Conservation (phyloP, 2,329 filamentous ascomycete genomes). For the Celoporthe dispersa region DNA sequence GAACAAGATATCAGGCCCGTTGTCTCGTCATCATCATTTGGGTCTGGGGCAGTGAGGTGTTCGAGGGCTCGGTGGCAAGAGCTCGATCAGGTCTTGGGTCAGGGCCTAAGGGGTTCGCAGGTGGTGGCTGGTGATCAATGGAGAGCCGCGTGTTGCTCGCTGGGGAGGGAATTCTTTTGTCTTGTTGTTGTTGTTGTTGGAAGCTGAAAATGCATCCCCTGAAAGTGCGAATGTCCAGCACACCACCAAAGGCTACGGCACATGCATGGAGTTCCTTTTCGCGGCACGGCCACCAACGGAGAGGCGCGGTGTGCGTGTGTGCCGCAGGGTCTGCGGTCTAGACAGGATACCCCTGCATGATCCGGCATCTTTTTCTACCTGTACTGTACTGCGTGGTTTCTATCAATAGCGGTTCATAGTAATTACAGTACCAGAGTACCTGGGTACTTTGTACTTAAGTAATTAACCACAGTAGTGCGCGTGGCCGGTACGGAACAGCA, state of each 20-base stretch:
- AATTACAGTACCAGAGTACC: too few species aligned
- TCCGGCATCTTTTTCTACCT: neutral
- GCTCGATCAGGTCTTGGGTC: neutral
- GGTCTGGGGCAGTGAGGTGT: neutral
- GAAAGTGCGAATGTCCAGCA: neutral
- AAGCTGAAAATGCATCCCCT: neutral
- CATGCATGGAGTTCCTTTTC: neutral
- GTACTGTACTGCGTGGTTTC: neutral
- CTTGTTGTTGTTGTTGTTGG: neutral
- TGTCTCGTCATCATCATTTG: slow-evolving; percentile 28
- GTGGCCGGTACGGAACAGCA: too few species aligned
- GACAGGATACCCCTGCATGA: neutral
- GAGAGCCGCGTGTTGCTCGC: neutral
- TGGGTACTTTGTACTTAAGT: too few species aligned
- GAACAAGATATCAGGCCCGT: slow-evolving; percentile 2
- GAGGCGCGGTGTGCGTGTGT: neutral
- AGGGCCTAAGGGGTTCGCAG: neutral
- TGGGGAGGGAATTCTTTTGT: neutral
- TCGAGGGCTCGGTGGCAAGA: slow-evolving; percentile 1
- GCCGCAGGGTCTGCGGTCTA: neutral
- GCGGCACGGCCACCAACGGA: neutral
- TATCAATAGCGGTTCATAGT: neutral
- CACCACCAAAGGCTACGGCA: neutral
- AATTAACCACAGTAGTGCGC: too few species aligned
- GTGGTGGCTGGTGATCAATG: neutral